Percentiles rank a stretch among this genome's conserved stretches.
Conservation (phyloP, 2,329 filamentous ascomycete genomes). For the Paecilomyces sp. region DNA sequence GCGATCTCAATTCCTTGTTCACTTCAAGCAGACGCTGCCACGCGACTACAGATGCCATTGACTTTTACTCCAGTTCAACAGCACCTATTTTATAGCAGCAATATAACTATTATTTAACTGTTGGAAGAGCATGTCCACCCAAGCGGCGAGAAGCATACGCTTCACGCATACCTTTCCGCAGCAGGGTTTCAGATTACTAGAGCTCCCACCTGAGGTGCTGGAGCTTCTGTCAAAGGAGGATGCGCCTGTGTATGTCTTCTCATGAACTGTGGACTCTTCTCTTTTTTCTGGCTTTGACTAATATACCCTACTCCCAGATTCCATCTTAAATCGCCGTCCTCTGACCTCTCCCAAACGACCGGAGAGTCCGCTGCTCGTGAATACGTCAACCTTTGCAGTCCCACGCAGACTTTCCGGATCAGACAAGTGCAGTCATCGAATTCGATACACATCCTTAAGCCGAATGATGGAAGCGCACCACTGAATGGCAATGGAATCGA, state of each 20-base stretch:
- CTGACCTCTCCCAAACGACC: conserved; percentile 20
- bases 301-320: conserved; percentile 21
- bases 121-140: conserved; percentile 27
- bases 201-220: conserved; percentile 53
- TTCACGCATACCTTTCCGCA: conserved; percentile 39
- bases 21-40: background rate
- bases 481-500: conserved; percentile 9
- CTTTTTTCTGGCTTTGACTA: background rate
- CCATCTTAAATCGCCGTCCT: conserved; percentile 35
- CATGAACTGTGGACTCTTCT: background rate
- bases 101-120: no score
- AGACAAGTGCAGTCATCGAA: conserved; percentile 62
- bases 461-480: conserved; percentile 28
- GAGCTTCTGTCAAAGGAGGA: conserved; percentile 45
- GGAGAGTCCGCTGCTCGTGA: conserved; percentile 20
- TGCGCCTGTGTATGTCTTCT: conserved; percentile 24
- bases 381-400: conserved; percentile 53
- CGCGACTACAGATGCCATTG: background rate
- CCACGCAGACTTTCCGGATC: conserved; percentile 50
- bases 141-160: conserved; percentile 26
- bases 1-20: background rate
- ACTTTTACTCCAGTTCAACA: background rate
- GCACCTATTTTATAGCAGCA: no score
- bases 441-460: conserved; percentile 49
- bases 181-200: conserved; percentile 52